phyloP scores from a whole-genome alignment of 2,329 filamentous ascomycete species.

The Cladobotryum mycophilum region DNA sequence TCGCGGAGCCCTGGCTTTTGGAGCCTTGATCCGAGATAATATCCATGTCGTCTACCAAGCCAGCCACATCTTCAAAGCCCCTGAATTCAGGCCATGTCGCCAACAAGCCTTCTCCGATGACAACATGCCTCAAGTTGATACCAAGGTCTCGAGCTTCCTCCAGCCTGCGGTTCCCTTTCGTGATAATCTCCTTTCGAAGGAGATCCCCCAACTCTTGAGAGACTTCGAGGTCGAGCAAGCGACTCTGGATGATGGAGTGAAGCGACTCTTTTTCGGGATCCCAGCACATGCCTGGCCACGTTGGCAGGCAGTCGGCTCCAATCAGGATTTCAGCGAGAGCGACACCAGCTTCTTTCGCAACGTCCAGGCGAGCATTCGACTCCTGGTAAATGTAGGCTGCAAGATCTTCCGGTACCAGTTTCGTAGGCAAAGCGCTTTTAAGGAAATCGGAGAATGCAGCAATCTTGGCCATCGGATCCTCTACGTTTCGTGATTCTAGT shows the following conservation, averaged over 20 bases:
- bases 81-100: constrained; percentile 20
- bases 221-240: constrained; percentile 15
- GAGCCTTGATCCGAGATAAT: neutral
- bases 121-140: constrained; percentile 16
- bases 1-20: neutral
- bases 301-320: constrained; percentile 24
- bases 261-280: constrained; percentile 19
- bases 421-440: constrained; percentile 14
- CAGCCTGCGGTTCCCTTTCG: constrained; percentile 22
- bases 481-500: neutral
- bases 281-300: constrained; percentile 22
- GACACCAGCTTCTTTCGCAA: constrained; percentile 15
- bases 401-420: constrained; percentile 18
- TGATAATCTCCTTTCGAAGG: constrained; percentile 17
- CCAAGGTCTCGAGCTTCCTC: constrained; percentile 18
- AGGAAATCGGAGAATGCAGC: constrained; percentile 13
- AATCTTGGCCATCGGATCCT: neutral
- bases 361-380: constrained; percentile 18
- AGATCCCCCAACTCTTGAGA: constrained; percentile 15
- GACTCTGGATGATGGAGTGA: constrained; percentile 21
- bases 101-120: constrained; percentile 22
- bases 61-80: neutral
- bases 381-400: constrained; percentile 16
- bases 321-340: constrained; percentile 18
- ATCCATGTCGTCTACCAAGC: neutral